Evolutionary conservation across 495 filamentous ascomycete genomes (phyloP).

Genomic region (Cudoniella acicularis): DNA sequence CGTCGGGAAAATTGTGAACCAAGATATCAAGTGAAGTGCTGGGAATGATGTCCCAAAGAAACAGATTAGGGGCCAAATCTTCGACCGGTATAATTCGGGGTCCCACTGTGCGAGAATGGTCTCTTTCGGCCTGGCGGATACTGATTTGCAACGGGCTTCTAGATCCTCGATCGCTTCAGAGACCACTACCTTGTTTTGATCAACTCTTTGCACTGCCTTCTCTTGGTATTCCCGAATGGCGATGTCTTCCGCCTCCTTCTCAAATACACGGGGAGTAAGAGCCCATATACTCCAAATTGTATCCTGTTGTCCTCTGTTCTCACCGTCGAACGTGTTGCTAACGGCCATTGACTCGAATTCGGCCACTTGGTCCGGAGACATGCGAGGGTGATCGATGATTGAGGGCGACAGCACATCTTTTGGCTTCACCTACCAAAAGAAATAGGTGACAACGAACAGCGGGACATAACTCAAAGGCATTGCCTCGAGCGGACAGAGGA

Average conservation of each 20-base stretch:
- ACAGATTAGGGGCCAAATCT: conserved; percentile 28
- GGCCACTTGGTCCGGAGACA: conserved; percentile 23
- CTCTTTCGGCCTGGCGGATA: conserved; percentile 9
- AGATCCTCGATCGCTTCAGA: background rate
- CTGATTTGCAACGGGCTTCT: background rate
- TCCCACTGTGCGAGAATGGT: conserved; percentile 24
- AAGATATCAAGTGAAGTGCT: too few relatives aligned
- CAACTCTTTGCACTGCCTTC: background rate
- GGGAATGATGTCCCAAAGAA: conserved; percentile 27
- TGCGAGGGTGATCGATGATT: conserved; percentile 30
- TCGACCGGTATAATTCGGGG: conserved; percentile 25
- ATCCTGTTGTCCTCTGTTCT: conserved; percentile 23
- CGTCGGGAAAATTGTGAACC: too few relatives aligned
- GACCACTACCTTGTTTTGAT: background rate
- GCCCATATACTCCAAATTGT: conserved; percentile 27
- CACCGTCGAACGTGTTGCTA: conserved; percentile 28
- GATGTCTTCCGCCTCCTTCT: conserved; percentile 26
- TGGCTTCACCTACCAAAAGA: conserved; percentile 39
- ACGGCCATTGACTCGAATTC: conserved; percentile 29
- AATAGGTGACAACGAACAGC: conserved; percentile 31
- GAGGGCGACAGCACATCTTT: conserved; percentile 34
- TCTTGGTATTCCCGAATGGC: conserved; percentile 4
- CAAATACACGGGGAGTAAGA: conserved; percentile 29
- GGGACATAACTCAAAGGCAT: conserved; percentile 38
- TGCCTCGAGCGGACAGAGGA: conserved; percentile 32